Conservation (phyloP, 225 moss, liverwort and hornwort genomes). For the Straminergon stramineum region DNA sequence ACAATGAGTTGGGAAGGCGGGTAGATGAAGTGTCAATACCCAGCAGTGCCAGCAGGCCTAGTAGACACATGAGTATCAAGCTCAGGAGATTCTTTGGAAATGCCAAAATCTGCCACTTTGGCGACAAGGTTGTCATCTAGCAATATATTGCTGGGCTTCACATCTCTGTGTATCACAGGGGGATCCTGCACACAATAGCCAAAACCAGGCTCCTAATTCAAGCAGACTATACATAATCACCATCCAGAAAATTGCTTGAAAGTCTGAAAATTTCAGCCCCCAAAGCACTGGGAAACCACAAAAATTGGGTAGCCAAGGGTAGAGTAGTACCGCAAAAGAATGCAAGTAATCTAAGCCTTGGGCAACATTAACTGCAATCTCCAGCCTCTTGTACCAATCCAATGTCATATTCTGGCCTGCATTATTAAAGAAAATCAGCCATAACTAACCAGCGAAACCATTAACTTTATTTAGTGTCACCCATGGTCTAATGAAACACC, state of each 20-base stretch:
- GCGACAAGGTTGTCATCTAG: constrained; percentile 51
- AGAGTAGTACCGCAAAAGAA: constrained; percentile 31
- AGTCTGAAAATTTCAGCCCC: neutral
- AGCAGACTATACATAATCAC: neutral
- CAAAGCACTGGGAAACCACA: neutral
- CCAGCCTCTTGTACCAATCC: constrained; percentile 44
- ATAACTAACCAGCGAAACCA: neutral
- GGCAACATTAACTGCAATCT: constrained; percentile 47
- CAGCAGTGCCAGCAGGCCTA: constrained; percentile 35
- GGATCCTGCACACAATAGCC: constrained; percentile 25
- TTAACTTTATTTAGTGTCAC: neutral
- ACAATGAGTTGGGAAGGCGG: neutral
- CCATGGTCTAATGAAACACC: neutral
- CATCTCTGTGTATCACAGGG: constrained; percentile 45
- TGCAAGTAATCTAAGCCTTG: constrained; percentile 46
- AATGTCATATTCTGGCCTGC: constrained; percentile 2
- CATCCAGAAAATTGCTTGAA: neutral
- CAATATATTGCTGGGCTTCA: constrained; percentile 45
- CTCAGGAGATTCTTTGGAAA: constrained; percentile 40
- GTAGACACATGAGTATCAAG: constrained; percentile 40
- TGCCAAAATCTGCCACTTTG: constrained; percentile 71
- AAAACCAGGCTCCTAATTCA: neutral
- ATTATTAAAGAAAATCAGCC: neutral
- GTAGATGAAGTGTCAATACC: neutral
- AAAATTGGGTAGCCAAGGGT: neutral